Evolutionary conservation across 2,329 filamentous ascomycete species (phyloP).

Genomic region (Colletotrichum orbiculare): DNA sequence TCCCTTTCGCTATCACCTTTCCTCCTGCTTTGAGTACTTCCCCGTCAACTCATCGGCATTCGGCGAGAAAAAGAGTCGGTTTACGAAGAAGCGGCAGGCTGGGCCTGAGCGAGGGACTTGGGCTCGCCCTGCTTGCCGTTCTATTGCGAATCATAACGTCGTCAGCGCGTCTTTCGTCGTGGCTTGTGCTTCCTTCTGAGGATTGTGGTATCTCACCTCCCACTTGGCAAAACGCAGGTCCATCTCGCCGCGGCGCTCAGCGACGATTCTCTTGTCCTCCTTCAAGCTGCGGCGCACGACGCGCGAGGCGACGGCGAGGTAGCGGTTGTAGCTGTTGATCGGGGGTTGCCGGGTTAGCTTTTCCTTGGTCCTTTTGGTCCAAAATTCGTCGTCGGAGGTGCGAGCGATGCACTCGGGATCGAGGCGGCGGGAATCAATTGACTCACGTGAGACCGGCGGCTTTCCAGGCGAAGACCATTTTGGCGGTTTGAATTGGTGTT

Average conservation of each 20-base stretch:
- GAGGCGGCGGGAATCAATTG: slow-evolving; percentile 33
- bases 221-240: slow-evolving; percentile 94
- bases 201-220: slow-evolving; percentile 74
- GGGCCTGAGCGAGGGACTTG: slow-evolving; percentile 75
- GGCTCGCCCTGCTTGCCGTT: slow-evolving; percentile 94
- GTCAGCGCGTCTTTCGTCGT: slow-evolving; percentile 24
- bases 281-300: slow-evolving; percentile 97
- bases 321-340: slow-evolving; percentile 93
- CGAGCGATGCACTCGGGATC: not conserved
- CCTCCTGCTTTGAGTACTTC: slow-evolving; percentile 5
- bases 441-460: slow-evolving; percentile 94
- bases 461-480: slow-evolving; percentile 99
- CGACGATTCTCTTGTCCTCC: slow-evolving; percentile 87
- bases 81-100: slow-evolving; percentile 54
- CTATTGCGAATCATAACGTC: slow-evolving; percentile 63
- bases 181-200: not conserved
- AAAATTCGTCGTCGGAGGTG: slow-evolving; percentile 2
- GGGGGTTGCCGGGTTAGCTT: slow-evolving; percentile 48
- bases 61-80: slow-evolving; percentile 32
- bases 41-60: slow-evolving; percentile 8
- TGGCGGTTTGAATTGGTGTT: slow-evolving; percentile 55
- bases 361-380: slow-evolving; percentile 33
- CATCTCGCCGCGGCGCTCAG: slow-evolving; percentile 90
- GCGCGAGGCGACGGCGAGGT: slow-evolving; percentile 94
- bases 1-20: slow-evolving; percentile 20